Base-by-base conservation (phyloP, 2,329 filamentous ascomycete species). In the Colletotrichum sidae region DNA sequence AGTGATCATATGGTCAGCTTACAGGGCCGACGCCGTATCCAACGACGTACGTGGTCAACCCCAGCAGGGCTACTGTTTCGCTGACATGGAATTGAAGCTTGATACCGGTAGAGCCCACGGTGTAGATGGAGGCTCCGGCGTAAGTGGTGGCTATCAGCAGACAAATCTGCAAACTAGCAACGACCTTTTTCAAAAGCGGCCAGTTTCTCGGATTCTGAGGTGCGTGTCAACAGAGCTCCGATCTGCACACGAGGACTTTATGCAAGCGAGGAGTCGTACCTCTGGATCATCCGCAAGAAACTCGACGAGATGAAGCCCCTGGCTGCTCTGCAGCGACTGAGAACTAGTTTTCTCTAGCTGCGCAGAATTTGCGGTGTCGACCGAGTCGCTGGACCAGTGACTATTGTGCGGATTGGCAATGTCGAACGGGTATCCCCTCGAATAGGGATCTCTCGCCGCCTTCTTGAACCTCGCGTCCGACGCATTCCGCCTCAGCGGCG, bases 151-250 rank as follows among this genome's bases (percentile, higher is more conserved):
- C 49, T 35, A 65, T 50, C 2, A 67, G 64, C 88, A 93, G 17
- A 83, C 81, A 64, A 11, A 63, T 37, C 15, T 66, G 47, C 33
- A 93, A 88, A 0, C 90, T 89, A 50, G 92, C 90, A 37, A 91
- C 88, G 72, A 78, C 80, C 76, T 93, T 93, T 33, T 66, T 66
- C 1, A 54, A 15, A 8, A 33, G 9, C 57, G 85, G 88, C 92
- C 91, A 96, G 76, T 95, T 95, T 83, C 95, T 94, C 0, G 92
- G 92, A 71, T 95, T 94, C 70, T 90, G 6, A 42, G 8, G 2
- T 13, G 2, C 33, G 38, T n/a, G 12, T 56, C 1, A 38, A 33
- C 17, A 6, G 12, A 12, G 12, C 15, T 38, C 15, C 15, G 9
- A 17, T 3, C 7, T 37, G 13, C 11, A 10, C 5, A n/a, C 25